Conservation (phyloP, 148 eudicot genomes). For the Mesembryanthemum crystallinum region DNA sequence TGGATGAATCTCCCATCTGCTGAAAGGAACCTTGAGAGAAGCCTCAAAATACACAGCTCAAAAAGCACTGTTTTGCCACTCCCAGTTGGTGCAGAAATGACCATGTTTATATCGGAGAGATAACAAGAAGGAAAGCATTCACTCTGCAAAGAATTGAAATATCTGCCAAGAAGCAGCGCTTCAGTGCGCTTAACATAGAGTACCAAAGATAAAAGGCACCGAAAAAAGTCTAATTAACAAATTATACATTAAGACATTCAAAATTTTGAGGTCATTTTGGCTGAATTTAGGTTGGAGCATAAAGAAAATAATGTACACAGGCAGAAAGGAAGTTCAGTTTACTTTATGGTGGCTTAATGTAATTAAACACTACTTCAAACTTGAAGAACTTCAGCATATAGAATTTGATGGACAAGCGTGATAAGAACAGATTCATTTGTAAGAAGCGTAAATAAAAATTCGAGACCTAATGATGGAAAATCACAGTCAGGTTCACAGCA, state of each 20-base stretch:
- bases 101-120: conserved; percentile 85
- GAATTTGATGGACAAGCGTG: neutral
- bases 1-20: conserved; percentile 69
- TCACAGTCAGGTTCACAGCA: neutral
- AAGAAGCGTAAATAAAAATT: neutral
- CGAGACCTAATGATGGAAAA: neutral
- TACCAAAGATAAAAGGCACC: neutral
- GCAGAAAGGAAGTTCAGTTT: no score
- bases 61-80: conserved; percentile 98
- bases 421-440: neutral
- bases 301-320: no score
- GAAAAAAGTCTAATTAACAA: neutral
- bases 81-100: conserved; percentile 97
- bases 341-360: no score
- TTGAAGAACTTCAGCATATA: neutral
- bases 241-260: no score
- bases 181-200: conserved; percentile 2
- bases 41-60: conserved; percentile 92
- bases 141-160: conserved; percentile 96
- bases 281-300: no score
- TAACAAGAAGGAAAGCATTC: conserved; percentile 91
- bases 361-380: no score
- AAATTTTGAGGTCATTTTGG: no score
- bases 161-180: conserved; percentile 42
- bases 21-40: conserved; percentile 83